Conservation (phyloP, 257 asterid genomes). For the Thymus mandschuricus region DNA sequence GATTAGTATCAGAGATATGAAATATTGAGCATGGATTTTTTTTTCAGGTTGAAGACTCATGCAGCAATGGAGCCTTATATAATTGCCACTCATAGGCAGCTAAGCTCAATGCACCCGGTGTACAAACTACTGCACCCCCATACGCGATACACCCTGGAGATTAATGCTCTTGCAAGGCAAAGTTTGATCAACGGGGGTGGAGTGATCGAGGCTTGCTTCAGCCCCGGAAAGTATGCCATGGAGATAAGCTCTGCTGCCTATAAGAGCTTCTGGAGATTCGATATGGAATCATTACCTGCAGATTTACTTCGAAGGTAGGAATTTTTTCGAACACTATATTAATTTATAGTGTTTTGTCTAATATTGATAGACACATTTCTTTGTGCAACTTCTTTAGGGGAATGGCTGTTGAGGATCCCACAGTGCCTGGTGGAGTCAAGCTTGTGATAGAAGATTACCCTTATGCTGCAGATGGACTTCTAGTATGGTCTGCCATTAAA, state of each 20-base stretch:
- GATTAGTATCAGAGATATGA: background rate
- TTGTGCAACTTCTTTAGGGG: conserved; percentile 55
- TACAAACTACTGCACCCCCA: conserved; percentile 84
- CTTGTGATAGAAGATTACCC: conserved; percentile 92
- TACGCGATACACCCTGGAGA: conserved; percentile 87
- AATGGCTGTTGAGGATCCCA: conserved; percentile 86
- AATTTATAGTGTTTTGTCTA: too few relatives aligned
- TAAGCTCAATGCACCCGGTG: conserved; percentile 85
- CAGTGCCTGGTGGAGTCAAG: conserved; percentile 68
- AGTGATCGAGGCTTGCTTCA: conserved; percentile 75
- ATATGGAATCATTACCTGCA: conserved; percentile 82
- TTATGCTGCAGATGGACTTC: conserved; percentile 92
- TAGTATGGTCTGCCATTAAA: conserved; percentile 79
- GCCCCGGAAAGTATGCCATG: conserved; percentile 83
- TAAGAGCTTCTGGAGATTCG: conserved; percentile 79
- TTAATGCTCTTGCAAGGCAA: conserved; percentile 92
- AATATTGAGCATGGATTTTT: conserved; percentile 12
- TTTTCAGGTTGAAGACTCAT: conserved; percentile 84
- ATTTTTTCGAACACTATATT: background rate
- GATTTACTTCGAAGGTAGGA: conserved; percentile 72
- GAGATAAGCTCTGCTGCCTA: conserved; percentile 94
- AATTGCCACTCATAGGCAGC: conserved; percentile 86
- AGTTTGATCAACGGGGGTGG: conserved; percentile 88
- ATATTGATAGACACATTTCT: background rate
- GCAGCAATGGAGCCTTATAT: conserved; percentile 88